Percentiles rank a stretch among this genome's conserved stretches.
Conservation (phyloP, 257 asterid genomes). For the Fraxinus cuspidata region DNA sequence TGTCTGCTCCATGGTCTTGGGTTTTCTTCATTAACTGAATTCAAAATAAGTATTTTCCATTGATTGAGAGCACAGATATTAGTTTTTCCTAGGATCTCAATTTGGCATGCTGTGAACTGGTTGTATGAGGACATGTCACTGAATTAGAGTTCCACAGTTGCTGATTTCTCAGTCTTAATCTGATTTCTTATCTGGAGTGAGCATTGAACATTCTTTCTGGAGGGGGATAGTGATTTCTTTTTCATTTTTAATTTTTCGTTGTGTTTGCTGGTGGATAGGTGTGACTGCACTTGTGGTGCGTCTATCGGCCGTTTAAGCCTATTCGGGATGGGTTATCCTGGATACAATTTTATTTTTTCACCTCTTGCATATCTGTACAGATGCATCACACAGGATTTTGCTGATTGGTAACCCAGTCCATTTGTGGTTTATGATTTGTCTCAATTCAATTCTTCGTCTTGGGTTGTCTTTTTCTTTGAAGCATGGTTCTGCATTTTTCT, state of each 20-base stretch:
- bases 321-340: background rate
- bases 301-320: background rate
- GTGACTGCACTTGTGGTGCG: background rate
- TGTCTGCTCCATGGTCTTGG: background rate
- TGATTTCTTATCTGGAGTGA: conserved; percentile 1
- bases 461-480: background rate
- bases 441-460: background rate
- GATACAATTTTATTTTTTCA: background rate
- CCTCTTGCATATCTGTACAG: background rate
- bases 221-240: background rate
- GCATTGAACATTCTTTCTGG: background rate
- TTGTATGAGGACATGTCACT: background rate
- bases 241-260: background rate
- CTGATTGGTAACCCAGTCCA: background rate
- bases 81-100: background rate
- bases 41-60: background rate
- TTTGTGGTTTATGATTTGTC: background rate
- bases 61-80: background rate
- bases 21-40: background rate
- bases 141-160: background rate
- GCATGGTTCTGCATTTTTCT: background rate
- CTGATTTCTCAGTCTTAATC: background rate
- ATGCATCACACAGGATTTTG: background rate
- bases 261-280: background rate
- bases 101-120: background rate